These are phyloP conservation scores for Favolaschia claudopus DNA, from an alignment of 768 basidiomycete genomes.

Conservation along the genomic window DNA sequence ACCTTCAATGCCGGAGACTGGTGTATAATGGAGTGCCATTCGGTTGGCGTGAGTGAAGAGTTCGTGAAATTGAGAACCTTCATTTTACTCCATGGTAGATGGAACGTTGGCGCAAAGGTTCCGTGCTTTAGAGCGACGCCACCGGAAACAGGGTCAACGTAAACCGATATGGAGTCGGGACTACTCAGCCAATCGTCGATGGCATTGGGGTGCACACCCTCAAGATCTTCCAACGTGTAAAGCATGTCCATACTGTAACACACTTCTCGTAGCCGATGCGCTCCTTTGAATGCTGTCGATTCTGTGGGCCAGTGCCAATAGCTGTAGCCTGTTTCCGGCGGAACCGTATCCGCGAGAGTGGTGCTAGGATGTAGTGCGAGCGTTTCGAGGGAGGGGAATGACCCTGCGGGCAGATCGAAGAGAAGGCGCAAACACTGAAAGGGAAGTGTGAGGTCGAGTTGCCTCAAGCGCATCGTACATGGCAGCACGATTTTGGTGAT, in stretches of 20 bases:
- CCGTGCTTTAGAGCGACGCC: too few species aligned
- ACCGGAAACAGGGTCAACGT: too few species aligned
- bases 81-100: too few species aligned
- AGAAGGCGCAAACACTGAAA: neutral
- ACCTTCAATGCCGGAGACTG: too few species aligned
- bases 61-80: too few species aligned
- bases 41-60: too few species aligned
- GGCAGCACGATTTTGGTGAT: neutral
- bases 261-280: neutral
- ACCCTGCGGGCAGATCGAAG: neutral
- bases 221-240: neutral
- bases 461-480: neutral
- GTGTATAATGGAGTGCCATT: too few species aligned
- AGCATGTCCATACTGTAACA: neutral
- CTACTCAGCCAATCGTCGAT: too few species aligned
- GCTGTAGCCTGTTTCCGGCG: neutral
- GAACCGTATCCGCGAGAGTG: neutral
- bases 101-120: too few species aligned
- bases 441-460: neutral
- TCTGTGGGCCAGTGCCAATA: constrained; percentile 13
- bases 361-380: neutral
- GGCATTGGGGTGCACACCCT: too few species aligned
- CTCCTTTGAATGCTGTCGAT: neutral
- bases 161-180: too few species aligned
- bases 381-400: constrained; percentile 4